phyloP scores from a whole-genome alignment of 1,284 basidiomycete genomes.

The Mycena sp. region DNA sequence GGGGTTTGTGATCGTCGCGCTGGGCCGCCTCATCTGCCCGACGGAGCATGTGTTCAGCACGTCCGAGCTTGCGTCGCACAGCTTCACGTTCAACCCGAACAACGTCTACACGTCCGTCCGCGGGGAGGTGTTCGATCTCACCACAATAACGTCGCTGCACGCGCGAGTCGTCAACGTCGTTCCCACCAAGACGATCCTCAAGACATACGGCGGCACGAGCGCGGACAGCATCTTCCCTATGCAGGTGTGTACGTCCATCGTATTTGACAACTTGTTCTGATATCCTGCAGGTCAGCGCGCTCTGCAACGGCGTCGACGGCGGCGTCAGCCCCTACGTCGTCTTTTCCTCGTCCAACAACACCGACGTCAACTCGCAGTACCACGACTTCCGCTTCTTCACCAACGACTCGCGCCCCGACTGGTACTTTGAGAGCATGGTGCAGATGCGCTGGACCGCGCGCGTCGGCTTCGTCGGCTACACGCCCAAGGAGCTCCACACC shows the following conservation, averaged over 20 bases:
- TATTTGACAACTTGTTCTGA: constrained; percentile 20
- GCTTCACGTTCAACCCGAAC: constrained; percentile 68
- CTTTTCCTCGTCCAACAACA: constrained; percentile 82
- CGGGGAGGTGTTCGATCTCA: constrained; percentile 93
- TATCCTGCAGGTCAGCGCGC: constrained; percentile 78
- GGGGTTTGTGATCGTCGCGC: constrained; percentile 92
- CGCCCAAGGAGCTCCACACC: constrained; percentile 79
- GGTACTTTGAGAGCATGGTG: constrained; percentile 96
- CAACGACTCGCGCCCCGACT: constrained; percentile 93
- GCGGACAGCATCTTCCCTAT: constrained; percentile 92
- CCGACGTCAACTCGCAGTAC: constrained; percentile 86
- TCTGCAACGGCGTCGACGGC: constrained; percentile 90
- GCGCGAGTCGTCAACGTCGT: constrained; percentile 79
- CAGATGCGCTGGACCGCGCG: constrained; percentile 90
- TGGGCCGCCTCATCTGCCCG: constrained; percentile 93
- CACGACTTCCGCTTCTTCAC: constrained; percentile 94
- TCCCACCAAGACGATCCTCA: constrained; percentile 75
- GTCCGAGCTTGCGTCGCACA: constrained; percentile 81
- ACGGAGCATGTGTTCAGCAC: constrained; percentile 91
- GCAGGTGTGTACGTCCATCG: constrained; percentile 63
- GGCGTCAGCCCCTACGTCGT: constrained; percentile 87
- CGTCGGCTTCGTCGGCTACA: constrained; percentile 91
- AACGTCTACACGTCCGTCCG: constrained; percentile 87
- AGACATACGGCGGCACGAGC: constrained; percentile 84
- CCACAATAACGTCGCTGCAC: constrained; percentile 68